phyloP scores from a whole-genome alignment of 352 stramenopile genomes.

The Peronosclerospora sorghi region DNA sequence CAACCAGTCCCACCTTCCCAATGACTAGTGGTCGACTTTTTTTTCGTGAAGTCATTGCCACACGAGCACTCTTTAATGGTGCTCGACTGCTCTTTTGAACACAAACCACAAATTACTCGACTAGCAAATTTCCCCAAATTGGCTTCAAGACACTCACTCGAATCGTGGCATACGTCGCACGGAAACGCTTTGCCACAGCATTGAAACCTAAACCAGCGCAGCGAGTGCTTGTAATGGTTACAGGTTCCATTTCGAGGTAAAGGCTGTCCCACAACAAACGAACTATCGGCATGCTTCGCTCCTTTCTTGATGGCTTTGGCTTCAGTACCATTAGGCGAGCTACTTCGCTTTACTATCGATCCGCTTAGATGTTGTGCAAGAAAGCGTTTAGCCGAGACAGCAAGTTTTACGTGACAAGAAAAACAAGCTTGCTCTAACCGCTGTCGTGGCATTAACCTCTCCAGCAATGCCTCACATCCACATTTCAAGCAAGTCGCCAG shows the following conservation, averaged over 20 bases:
- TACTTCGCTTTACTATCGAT: slow-evolving; percentile 10
- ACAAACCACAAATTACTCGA: slow-evolving; percentile 75
- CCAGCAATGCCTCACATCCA: slow-evolving; percentile 48
- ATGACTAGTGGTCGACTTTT: slow-evolving; percentile 35
- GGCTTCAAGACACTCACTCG: slow-evolving; percentile 52
- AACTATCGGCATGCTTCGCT: slow-evolving; percentile 28
- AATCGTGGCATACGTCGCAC: slow-evolving; percentile 74
- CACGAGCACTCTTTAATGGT: slow-evolving; percentile 64
- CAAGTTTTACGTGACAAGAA: slow-evolving; percentile 70
- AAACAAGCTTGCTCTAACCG: slow-evolving; percentile 61
- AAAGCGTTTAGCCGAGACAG: slow-evolving; percentile 51
- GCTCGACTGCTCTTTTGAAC: slow-evolving; percentile 73
- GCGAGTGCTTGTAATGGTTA: slow-evolving; percentile 71
- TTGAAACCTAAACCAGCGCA: slow-evolving; percentile 79
- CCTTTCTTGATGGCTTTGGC: slow-evolving; percentile 22
- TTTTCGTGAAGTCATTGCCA: slow-evolving; percentile 51
- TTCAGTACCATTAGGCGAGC: too few species aligned
- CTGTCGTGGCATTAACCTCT: slow-evolving; percentile 33
- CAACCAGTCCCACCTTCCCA: slow-evolving; percentile 76
- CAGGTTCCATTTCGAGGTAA: slow-evolving; percentile 60
- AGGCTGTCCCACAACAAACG: slow-evolving; percentile 52
- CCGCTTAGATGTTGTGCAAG: slow-evolving; percentile 18
- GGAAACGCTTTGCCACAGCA: slow-evolving; percentile 75
- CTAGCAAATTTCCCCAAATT: slow-evolving; percentile 70
- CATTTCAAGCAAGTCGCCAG: slow-evolving; percentile 65